These are phyloP conservation scores for Suhomyces chickasaworum DNA, from an alignment of 1,139 yeast genomes.

Conservation along the genomic window DNA sequence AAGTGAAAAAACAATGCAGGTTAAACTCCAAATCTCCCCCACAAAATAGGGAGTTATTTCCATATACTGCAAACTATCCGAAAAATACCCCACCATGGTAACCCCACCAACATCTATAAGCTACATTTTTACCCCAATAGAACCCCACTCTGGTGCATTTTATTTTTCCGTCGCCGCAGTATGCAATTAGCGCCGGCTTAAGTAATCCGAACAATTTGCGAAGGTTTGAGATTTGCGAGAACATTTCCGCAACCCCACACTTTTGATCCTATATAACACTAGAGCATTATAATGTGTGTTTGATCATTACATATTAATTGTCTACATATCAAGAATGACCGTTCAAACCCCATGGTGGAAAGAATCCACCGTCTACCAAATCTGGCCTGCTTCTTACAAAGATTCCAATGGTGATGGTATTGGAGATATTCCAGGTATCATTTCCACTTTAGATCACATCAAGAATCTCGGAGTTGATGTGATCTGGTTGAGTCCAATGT, in stretches of 20 bases:
- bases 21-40: background rate
- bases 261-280: slow-evolving; percentile 1
- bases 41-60: background rate
- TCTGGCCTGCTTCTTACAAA: slow-evolving; percentile 32
- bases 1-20: background rate
- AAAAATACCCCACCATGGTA: background rate
- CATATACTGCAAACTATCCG: background rate
- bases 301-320: background rate
- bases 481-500: slow-evolving; percentile 30
- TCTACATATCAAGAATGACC: slow-evolving; percentile 7
- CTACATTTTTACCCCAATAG: background rate
- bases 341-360: slow-evolving; percentile 24
- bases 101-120: background rate
- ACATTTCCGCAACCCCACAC: slow-evolving; percentile 11
- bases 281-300: too few relatives aligned
- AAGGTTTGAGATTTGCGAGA: slow-evolving; percentile 4
- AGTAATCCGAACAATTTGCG: slow-evolving; percentile 4
- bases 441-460: slow-evolving; percentile 26
- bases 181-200: background rate
- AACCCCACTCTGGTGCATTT: background rate
- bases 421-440: slow-evolving; percentile 29
- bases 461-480: slow-evolving; percentile 26
- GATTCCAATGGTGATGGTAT: slow-evolving; percentile 30
- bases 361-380: slow-evolving; percentile 28
- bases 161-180: background rate